Evolutionary conservation across 108 stramenopile species (phyloP).

Genomic region (Bacterosira constricta): DNA sequence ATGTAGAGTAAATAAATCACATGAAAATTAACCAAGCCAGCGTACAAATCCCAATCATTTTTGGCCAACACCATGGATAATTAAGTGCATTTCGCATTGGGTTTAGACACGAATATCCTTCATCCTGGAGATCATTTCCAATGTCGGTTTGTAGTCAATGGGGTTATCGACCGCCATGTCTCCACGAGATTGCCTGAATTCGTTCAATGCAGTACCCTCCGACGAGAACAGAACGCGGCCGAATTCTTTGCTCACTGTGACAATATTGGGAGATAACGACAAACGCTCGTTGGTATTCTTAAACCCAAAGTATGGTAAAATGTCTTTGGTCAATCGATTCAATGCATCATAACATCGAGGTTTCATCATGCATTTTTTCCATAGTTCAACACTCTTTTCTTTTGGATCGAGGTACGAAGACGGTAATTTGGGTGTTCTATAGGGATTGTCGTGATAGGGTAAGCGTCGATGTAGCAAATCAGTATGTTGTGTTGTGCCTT

Average conservation of each 20-base stretch:
- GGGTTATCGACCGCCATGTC: not conserved
- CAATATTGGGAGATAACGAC: constrained; percentile 1
- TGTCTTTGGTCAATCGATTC: constrained; percentile 7
- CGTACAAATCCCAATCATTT: too few species aligned
- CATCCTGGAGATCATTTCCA: constrained; percentile 5
- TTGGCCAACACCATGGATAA: too few species aligned
- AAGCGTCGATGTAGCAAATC: not conserved
- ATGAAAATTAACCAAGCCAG: too few species aligned
- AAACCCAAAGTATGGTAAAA: constrained; percentile 30
- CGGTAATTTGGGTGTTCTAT: not conserved
- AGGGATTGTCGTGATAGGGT: not conserved
- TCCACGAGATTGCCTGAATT: not conserved
- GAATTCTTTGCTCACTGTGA: constrained; percentile 13
- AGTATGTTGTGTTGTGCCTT: not conserved
- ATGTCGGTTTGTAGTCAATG: not conserved
- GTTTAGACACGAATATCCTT: too few species aligned
- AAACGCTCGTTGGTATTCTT: not conserved
- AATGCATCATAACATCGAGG: not conserved
- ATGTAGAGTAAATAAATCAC: too few species aligned
- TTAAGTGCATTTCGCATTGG: too few species aligned
- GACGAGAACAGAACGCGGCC: constrained; percentile 37
- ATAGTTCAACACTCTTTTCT: not conserved
- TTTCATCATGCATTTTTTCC: constrained; percentile 20
- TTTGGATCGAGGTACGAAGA: constrained; percentile 21
- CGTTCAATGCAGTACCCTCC: constrained; percentile 7